phyloP scores from a whole-genome alignment of 2,329 filamentous ascomycete genomes.

The Xylariaceae sp. region DNA sequence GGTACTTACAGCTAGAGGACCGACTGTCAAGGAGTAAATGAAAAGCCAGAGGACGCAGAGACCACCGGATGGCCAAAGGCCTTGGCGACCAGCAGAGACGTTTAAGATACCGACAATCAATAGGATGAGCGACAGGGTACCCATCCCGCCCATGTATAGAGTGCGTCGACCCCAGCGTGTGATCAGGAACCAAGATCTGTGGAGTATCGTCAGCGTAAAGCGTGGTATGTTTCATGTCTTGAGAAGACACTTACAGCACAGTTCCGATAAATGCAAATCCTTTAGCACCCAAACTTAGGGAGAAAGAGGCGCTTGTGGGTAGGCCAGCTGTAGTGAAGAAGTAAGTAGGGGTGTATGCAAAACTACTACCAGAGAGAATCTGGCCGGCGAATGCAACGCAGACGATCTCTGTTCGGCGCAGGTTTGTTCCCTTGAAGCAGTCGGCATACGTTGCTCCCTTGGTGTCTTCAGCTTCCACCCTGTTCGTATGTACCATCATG shows the following conservation, averaged over 20 bases:
- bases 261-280: constrained; percentile 49
- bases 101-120: constrained; percentile 50
- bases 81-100: constrained; percentile 50
- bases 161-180: constrained; percentile 49
- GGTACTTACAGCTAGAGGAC: constrained; percentile 52
- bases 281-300: constrained; percentile 44
- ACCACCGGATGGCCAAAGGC: constrained; percentile 50
- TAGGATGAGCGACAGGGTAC: constrained; percentile 45
- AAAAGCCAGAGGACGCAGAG: constrained; percentile 54
- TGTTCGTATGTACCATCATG: constrained; percentile 54
- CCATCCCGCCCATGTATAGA: constrained; percentile 49
- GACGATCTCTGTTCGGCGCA: constrained; percentile 53
- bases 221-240: background rate
- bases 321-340: constrained; percentile 49
- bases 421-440: constrained; percentile 55
- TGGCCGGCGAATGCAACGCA: constrained; percentile 47
- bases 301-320: constrained; percentile 40
- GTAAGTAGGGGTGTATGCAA: constrained; percentile 49
- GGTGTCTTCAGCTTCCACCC: constrained; percentile 49
- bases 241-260: constrained; percentile 41
- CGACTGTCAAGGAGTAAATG: constrained; percentile 55
- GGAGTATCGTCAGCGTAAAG: constrained; percentile 26
- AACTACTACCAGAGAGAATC: constrained; percentile 44
- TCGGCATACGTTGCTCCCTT: constrained; percentile 52
- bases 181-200: constrained; percentile 50